Base-by-base conservation (phyloP, 176 grass and related monocot species). In the Tillandsia fasciculata region DNA sequence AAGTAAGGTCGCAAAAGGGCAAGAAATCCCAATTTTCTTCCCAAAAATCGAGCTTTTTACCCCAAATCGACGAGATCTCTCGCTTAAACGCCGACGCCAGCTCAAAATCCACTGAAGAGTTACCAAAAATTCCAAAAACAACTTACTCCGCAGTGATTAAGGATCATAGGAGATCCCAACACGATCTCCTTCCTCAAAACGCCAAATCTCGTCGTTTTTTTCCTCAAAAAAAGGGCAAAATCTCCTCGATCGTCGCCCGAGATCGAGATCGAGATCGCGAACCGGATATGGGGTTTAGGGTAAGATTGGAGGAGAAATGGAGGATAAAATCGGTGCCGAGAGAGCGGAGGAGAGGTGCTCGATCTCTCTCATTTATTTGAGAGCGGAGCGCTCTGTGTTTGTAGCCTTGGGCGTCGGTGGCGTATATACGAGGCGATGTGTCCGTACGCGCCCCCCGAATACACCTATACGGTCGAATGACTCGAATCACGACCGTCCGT, bases 321-420 rank as follows among this genome's bases (percentile, higher is more conserved):
- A 10, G 56, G 56, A 8, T 3, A 61, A 23, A 10, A 23, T 61
- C 17, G 56, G 8, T 20, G 56, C 56, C 22, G 14, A 10, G 56
- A 23, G 56, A 61, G 15, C 17, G 56, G 56, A 23, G 11, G 22
- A 61, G 56, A 61, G 10, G 56, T 18, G 56, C 1, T 23, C 56
- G 56, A 61, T 61, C 56, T 15, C 56, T 9, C 10, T 23, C n/a
- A 8, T 17, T 59, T 59, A 17, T 17, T 18, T 20, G 17, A 61
- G 15, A 23, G 8, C 17, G 9, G 14, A 61, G 15, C 13, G 15
- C 9, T 61, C 15, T 59, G 54, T 58, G 57, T 61, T 24, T 51
- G 24, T 53, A 66, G 42, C 57, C 69, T 22, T 64, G 56, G 72
- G 63, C 79, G 72, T 75, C 79, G 80, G 74, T 83, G 73, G 61